Percentiles rank a stretch among this genome's conserved stretches.
These are phyloP conservation scores for Microstroma glucosiphilum DNA, from an alignment of 1,284 basidiomycete species.

Conservation along the genomic window DNA sequence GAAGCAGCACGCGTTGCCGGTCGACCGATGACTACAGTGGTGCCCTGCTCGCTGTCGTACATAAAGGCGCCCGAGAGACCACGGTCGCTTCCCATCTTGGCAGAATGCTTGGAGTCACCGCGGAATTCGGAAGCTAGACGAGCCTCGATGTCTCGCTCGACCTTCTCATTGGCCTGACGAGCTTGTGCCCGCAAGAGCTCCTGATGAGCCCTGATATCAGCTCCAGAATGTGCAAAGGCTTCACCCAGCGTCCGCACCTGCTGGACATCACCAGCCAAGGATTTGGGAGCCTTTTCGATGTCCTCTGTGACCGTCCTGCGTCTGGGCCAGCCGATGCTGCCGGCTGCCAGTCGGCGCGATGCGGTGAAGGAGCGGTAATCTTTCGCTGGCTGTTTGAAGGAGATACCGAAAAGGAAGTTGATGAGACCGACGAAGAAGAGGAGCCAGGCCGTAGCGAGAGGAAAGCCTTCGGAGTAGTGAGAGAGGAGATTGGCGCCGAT, in stretches of 20 bases:
- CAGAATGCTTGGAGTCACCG: not conserved
- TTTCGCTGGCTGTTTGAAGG: conserved; percentile 8
- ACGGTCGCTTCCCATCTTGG: not conserved
- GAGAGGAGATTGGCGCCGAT: conserved; percentile 13
- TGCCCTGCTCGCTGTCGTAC: conserved; percentile 1
- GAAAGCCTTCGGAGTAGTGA: conserved; percentile 15
- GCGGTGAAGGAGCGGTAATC: not conserved
- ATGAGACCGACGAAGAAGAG: conserved; percentile 18
- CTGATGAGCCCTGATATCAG: not conserved
- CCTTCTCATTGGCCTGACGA: conserved; percentile 9
- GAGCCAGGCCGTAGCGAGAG: conserved; percentile 19
- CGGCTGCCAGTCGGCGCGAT: not conserved
- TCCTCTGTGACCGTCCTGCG: not conserved
- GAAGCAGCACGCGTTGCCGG: not conserved
- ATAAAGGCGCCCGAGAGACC: conserved; percentile 3
- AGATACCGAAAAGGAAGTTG: conserved; percentile 14
- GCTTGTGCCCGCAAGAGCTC: conserved; percentile 11
- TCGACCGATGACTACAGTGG: not conserved
- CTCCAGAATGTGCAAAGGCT: not conserved
- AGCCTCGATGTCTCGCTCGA: conserved; percentile 10
- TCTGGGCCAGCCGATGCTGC: not conserved
- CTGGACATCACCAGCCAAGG: not conserved
- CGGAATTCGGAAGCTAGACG: not conserved
- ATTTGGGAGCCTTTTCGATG: conserved; percentile 1
- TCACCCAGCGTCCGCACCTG: not conserved